Conservation (phyloP, 2,329 filamentous ascomycete species). For the Plectosphaerella cucumerina region DNA sequence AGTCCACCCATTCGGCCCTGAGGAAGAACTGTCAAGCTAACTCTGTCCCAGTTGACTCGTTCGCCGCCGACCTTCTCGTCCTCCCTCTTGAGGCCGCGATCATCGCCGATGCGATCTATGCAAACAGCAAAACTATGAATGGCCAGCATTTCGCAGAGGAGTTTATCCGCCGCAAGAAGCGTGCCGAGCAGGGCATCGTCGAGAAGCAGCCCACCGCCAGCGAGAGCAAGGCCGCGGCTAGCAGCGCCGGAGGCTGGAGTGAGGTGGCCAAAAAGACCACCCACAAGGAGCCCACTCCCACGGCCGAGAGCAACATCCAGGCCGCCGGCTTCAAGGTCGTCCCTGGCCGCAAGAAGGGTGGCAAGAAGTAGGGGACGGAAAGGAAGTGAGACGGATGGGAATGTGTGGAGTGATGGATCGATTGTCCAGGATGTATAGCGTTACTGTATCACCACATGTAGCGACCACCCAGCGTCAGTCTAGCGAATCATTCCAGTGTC, state of each 20-base stretch:
- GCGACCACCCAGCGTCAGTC: neutral
- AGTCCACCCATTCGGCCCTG: too few species aligned
- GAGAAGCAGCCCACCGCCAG: slow-evolving; percentile 64
- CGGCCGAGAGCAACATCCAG: slow-evolving; percentile 29
- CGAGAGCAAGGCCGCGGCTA: slow-evolving; percentile 21
- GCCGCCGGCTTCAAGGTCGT: slow-evolving; percentile 84
- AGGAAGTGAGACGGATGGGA: neutral
- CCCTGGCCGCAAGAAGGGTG: slow-evolving; percentile 83
- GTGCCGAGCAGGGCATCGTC: slow-evolving; percentile 87
- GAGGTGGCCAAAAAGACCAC: slow-evolving; percentile 94
- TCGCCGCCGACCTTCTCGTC: slow-evolving; percentile 70
- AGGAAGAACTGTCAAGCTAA: slow-evolving; percentile 29
- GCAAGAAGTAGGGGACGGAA: slow-evolving; percentile 55
- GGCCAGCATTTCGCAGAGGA: slow-evolving; percentile 91
- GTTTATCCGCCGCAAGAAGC: slow-evolving; percentile 86
- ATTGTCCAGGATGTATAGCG: neutral
- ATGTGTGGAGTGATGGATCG: neutral
- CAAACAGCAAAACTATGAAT: slow-evolving; percentile 82
- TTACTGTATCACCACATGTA: neutral
- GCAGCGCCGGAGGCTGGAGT: slow-evolving; percentile 66
- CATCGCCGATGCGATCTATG: slow-evolving; percentile 87
- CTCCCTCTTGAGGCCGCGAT: slow-evolving; percentile 75
- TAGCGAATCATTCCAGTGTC: neutral
- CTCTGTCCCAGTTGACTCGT: slow-evolving; percentile 62
- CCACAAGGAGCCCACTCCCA: slow-evolving; percentile 41